Base-by-base conservation (phyloP, 108 stramenopile species). In the Skeletonema grethae region DNA sequence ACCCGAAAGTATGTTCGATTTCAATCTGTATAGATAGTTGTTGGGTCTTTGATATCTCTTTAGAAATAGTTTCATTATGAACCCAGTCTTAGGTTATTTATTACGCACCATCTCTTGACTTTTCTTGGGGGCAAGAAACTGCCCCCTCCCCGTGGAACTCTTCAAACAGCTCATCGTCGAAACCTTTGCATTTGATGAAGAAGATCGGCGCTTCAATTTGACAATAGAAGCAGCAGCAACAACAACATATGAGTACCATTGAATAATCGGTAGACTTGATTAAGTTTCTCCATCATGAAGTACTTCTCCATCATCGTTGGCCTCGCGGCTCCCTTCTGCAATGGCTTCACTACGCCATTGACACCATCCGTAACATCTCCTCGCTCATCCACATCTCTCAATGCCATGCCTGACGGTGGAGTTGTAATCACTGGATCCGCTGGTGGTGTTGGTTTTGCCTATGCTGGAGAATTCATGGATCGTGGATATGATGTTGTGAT, bases 391-490 rank as follows among this genome's bases (percentile, higher is more conserved):
- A 57, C 71, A 11, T 57, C 71, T 22, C 66, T 79, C 20, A 12
- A 34, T 35, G 55, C 78, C 61, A 72, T 72, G 71, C 78, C 78
- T 61, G 78, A 79, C 61, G 88, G 87, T 67, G 93, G 93, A 64
- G 90, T 91, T 28, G 93, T 94, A 58, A 86, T 94, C 73, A 94
- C 93, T 15, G 90, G 95, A 32, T 74, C 79, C 10, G 95, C 95
- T 60, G 88, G 84, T 38, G 95, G 95, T 29, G 95, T 96, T 39
- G 95, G 95, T 15, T 96, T 88, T 75, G 95, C 95, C 31, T 96
- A 96, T 69, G 95, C 95, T 36, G 93, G 87, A 12, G 93, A 96
- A 84, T 96, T 96, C 79, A 88, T 96, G 87, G 87, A 89, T 39
- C 87, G 90, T 1, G 93, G 93, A 10, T 92, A 90, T 72, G 83